Evolutionary conservation across 2,329 filamentous ascomycete genomes (phyloP), one percentile per base, ranked within the genome.

Genomic region (Cylindrodendrum hubeiense): DNA sequence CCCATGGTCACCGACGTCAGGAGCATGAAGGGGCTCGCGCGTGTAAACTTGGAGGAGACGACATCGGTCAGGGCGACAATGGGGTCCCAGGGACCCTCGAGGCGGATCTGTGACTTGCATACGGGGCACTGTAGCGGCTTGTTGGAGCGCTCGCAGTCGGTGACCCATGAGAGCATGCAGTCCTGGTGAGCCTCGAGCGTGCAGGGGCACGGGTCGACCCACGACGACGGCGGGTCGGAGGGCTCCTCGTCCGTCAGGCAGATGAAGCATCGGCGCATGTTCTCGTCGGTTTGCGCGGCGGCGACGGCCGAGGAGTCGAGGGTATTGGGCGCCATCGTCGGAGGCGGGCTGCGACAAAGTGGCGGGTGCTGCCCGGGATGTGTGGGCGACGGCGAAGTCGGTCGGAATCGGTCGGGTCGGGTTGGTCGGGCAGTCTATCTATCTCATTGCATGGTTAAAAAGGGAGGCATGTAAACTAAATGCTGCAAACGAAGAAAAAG

Each of bases 191-290:
- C 96, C 60, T 93, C 93, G 41, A 99, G 85, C 13, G 93, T 94
- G 80, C 96, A 99, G 0, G 91, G 92, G 77, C 96, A 99, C 2
- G 96, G 95, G 59, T 92, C 93, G 47, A 93, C 90, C 95, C 96
- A 99, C 59, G 83, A 79, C 49, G 80, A 77, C 4, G 86, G 83
- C 9, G 84, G 75, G 21, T 81, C 78, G 10, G 77, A 79, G 41
- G 88, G 84, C 26, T 82, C 81, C 67, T 89, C 82, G 53, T 88
- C 88, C 67, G 83, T 84, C 30, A 90, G 83, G 75, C 89, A 91
- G 73, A 91, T 89, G 79, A 89, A 91, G 82, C 89, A 91, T 74
- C 82, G 83, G 53, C 81, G 81, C 19, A 75, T 77, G 4, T 73
- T 65, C 41, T 80, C 74, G 46, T 66, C 15, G 2, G 55, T 15